Base-by-base conservation (phyloP, 352 stramenopile genomes). In the Globisporangium yorkense region DNA sequence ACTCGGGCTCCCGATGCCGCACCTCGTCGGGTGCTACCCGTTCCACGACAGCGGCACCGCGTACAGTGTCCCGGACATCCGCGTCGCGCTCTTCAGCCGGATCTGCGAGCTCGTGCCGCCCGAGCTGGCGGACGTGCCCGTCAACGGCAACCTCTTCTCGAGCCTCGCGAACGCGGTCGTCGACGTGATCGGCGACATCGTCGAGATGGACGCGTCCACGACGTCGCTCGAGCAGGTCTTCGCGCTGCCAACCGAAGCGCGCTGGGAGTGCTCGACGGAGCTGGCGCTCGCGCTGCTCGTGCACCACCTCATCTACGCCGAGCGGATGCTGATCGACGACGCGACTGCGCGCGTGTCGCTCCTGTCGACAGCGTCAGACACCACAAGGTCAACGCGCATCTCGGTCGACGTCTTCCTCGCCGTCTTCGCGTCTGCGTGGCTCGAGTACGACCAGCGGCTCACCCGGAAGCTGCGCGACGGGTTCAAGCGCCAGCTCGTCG, bases 21-120 rank as follows among this genome's bases (percentile, higher is more conserved):
- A n/a, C 8, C 45, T 58, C 27, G 27, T 58, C 21, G 53, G 53
- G 0, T 49, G 44, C 53, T 58, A 52, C n/a, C 53, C 53, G 6
- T n/a, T 31, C 27, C 41, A 51, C 40, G 43, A 58, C n/a, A 49
- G 27, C 27, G 29, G 13, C 40, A 16, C 5, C n/a, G 13, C 49
- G 9, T 61, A 41, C 35, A 63, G 47, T 46, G 31, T 61, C 12
- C 66, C 74, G 12, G 73, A 86, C 41, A 53, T 72, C 10, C 78
- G 81, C 1, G 59, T 89, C 18, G 65, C 66, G 31, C 67, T 89
- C 24, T 91, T 91, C 33, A 69, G 66, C 1, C 67, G 73, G 15
- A 62, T 88, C 37, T 80, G 75, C 44, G 77, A 88, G 48, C 70
- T 88, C 16, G 70, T 87, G 16, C 75, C 80, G 16, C 66, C 84